Conservation (phyloP, 805 yeast genomes). For the Lachancea sp. region DNA sequence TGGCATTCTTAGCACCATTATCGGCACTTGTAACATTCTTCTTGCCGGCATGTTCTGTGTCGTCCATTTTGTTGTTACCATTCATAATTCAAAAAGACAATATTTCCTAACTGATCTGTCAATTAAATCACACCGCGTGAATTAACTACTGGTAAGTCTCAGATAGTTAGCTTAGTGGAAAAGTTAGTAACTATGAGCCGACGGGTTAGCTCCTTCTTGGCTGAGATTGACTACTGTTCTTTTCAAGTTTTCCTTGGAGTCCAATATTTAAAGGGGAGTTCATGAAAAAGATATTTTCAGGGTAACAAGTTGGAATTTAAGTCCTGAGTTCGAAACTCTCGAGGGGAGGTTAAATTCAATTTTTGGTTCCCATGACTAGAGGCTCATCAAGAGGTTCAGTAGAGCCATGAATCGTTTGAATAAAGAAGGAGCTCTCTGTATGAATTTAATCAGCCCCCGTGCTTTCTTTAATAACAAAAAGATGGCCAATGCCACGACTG, state of each 20-base stretch:
- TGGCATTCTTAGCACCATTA: neutral
- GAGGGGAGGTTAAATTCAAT: neutral
- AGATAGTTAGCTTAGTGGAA: no score
- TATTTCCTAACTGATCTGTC: no score
- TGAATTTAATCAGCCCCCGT: neutral
- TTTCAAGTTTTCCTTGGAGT: conserved; percentile 3
- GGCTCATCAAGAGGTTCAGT: neutral
- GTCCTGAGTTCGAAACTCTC: neutral
- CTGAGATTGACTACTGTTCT: neutral
- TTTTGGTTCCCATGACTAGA: neutral
- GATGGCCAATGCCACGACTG: neutral
- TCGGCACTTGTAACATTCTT: neutral
- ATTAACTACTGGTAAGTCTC: no score
- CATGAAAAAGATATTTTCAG: neutral
- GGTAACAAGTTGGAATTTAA: neutral
- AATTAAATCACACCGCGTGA: no score
- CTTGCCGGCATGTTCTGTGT: neutral
- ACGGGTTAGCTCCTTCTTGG: no score
- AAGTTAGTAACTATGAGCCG: no score
- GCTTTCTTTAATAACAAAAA: neutral
- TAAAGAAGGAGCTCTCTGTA: neutral
- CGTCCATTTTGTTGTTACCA: conserved; percentile 3
- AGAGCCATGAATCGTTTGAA: neutral
- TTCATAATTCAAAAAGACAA: neutral
- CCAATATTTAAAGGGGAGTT: conserved; percentile 2